These are phyloP conservation scores for Arctium lappa DNA, from an alignment of 129 eudicot species.

Conservation along the genomic window DNA sequence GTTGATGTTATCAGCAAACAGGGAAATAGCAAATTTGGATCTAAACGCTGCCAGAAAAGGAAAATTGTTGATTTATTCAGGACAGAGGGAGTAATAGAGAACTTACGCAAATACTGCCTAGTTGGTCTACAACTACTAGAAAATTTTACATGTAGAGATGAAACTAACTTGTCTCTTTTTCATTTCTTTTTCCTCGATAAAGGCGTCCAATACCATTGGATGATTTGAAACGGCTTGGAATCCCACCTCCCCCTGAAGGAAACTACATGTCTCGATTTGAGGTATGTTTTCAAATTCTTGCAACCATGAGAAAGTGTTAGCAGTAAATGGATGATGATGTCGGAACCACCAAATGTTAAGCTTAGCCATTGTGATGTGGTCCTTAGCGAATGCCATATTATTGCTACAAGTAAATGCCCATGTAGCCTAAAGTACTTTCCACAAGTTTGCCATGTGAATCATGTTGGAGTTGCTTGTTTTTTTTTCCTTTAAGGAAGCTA, in stretches of 20 bases:
- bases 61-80: neutral
- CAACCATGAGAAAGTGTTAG: slow-evolving; percentile 1
- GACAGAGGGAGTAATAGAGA: neutral
- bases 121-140: neutral
- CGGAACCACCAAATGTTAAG: neutral
- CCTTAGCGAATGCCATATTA: neutral
- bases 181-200: neutral
- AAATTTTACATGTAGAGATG: neutral
- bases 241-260: slow-evolving; percentile 97
- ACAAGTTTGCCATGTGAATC: neutral
- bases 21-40: too few species aligned
- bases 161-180: slow-evolving; percentile 1
- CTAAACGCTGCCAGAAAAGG: neutral
- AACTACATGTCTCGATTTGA: slow-evolving; percentile 87
- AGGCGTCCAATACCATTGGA: slow-evolving; percentile 77
- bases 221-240: slow-evolving; percentile 83
- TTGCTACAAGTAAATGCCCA: neutral
- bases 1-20: neutral
- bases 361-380: neutral
- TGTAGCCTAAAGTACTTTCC: neutral
- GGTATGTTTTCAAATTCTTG: slow-evolving; percentile 40
- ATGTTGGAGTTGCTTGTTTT: neutral
- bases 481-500: neutral
- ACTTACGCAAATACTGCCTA: neutral
- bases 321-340: neutral